These are phyloP conservation scores for Colletotrichum musicola DNA, from an alignment of 2,329 filamentous ascomycete species.

Conservation along the genomic window DNA sequence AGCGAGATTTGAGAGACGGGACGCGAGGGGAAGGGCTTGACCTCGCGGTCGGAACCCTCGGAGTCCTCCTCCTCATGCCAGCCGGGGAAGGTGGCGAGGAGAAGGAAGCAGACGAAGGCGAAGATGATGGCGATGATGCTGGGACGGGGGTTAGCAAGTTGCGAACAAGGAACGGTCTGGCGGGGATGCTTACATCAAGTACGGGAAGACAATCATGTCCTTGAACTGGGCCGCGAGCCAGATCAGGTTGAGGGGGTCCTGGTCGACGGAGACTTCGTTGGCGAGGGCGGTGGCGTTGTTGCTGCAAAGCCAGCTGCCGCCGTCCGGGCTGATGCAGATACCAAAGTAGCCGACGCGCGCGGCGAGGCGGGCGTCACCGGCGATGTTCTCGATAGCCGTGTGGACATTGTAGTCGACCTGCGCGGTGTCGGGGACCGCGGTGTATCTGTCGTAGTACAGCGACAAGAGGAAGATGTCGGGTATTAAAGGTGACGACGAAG, in stretches of 20 bases:
- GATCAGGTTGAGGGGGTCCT: slow-evolving; percentile 96
- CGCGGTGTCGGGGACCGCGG: slow-evolving; percentile 82
- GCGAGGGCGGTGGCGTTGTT: slow-evolving; percentile 96
- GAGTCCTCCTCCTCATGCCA: slow-evolving; percentile 94
- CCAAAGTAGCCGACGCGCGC: slow-evolving; percentile 98
- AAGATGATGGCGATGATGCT: slow-evolving; percentile 98
- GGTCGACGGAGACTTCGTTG: slow-evolving; percentile 87
- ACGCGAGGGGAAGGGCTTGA: slow-evolving; percentile 93
- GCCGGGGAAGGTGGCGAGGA: slow-evolving; percentile 95
- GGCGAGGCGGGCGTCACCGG: slow-evolving; percentile 84
- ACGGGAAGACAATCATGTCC: slow-evolving; percentile 98
- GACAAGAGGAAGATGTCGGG: slow-evolving; percentile 97
- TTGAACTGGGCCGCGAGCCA: slow-evolving; percentile 99
- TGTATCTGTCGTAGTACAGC: slow-evolving; percentile 94
- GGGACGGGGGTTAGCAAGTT: slow-evolving; percentile 36
- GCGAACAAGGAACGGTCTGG: background rate
- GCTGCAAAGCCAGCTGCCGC: slow-evolving; percentile 92
- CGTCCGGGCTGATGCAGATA: slow-evolving; percentile 93
- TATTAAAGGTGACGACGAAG: slow-evolving; percentile 94
- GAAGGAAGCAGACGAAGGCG: slow-evolving; percentile 93
- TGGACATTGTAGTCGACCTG: slow-evolving; percentile 93
- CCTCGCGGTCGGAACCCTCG: slow-evolving; percentile 85
- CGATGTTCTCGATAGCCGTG: slow-evolving; percentile 89
- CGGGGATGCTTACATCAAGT: slow-evolving; percentile 79
- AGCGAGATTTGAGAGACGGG: slow-evolving; percentile 93